phyloP scores from a whole-genome alignment of 2,329 filamentous ascomycete genomes.

The Pseudogymnoascus sp. region DNA sequence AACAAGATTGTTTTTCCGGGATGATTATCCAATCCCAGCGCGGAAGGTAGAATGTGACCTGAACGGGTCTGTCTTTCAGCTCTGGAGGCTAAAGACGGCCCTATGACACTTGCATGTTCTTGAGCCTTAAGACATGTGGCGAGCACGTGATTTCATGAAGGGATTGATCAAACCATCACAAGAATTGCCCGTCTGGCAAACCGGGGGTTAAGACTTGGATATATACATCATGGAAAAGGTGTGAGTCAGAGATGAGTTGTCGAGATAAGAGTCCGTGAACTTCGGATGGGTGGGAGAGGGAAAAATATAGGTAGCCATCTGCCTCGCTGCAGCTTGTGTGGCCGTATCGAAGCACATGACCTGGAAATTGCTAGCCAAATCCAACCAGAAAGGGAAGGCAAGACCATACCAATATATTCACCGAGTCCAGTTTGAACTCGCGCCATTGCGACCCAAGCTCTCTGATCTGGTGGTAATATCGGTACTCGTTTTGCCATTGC shows the following conservation, averaged over 20 bases:
- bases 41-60: slow-evolving; percentile 6
- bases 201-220: not conserved
- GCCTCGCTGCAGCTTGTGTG: slow-evolving; percentile 6
- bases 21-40: not conserved
- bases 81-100: not conserved
- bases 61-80: not conserved
- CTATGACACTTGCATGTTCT: slow-evolving; percentile 5
- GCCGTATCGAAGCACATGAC: slow-evolving; percentile 7
- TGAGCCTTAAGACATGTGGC: not conserved
- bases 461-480: slow-evolving; percentile 9
- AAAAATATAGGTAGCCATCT: slow-evolving; percentile 3
- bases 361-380: slow-evolving; percentile 6
- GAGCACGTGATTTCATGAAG: not conserved
- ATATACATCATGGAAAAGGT: slow-evolving; percentile 6
- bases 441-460: slow-evolving; percentile 8
- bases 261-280: not conserved
- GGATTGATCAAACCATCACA: slow-evolving; percentile 1
- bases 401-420: slow-evolving; percentile 8
- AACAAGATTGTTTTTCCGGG: not conserved
- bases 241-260: slow-evolving; percentile 5
- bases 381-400: slow-evolving; percentile 4
- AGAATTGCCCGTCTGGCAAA: not conserved
- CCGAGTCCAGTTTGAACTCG: slow-evolving; percentile 1
- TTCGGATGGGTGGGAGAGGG: slow-evolving; percentile 1
- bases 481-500: not conserved